These are phyloP conservation scores for Fusarium sp. DNA, from an alignment of 2,329 filamentous ascomycete genomes.

Conservation along the genomic window DNA sequence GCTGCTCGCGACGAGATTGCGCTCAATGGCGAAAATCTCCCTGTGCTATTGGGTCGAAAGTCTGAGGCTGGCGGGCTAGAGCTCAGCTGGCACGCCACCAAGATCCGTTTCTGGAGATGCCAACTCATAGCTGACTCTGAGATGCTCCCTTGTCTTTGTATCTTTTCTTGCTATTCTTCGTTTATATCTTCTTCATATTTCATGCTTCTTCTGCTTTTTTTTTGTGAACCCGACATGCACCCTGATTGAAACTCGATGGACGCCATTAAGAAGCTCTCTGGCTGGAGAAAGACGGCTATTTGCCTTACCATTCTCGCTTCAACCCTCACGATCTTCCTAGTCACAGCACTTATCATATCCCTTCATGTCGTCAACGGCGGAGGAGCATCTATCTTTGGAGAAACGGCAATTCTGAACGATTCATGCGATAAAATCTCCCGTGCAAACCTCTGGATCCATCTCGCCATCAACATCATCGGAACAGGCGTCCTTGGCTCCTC, in stretches of 20 bases:
- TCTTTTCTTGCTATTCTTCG: too few relatives aligned
- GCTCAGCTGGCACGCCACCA: background rate
- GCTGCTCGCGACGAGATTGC: rapidly evolving
- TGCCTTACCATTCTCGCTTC: background rate
- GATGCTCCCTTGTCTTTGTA: background rate
- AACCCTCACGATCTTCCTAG: background rate
- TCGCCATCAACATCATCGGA: background rate
- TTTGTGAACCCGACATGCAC: rapidly evolving
- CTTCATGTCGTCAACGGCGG: background rate
- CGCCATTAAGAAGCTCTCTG: background rate
- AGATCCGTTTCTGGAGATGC: background rate
- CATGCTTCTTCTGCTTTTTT: background rate
- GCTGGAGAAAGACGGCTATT: background rate
- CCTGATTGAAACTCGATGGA: background rate
- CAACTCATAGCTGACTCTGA: background rate
- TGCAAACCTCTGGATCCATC: background rate
- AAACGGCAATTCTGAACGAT: background rate
- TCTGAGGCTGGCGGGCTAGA: background rate
- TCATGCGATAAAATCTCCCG: background rate
- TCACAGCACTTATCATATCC: background rate
- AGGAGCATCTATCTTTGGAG: background rate
- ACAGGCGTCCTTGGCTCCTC: background rate
- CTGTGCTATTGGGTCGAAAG: background rate
- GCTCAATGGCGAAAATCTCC: background rate
- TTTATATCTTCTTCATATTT: too few relatives aligned